A percentile compares a stretch with the other conserved stretches of the same genome.
Evolutionary conservation across 805 yeast genomes (phyloP).

Genomic region (Pichia rugopelliculosa): DNA sequence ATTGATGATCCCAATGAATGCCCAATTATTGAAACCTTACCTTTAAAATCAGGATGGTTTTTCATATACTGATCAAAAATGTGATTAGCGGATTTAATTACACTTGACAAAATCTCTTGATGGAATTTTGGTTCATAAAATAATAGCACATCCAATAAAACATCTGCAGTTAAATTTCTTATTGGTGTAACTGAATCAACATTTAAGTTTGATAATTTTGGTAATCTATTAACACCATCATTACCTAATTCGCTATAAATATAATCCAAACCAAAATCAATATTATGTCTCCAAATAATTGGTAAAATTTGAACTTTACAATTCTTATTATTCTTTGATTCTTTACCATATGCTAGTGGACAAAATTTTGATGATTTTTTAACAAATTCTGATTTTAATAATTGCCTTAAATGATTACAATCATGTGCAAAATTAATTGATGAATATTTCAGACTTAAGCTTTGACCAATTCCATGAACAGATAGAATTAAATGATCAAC

Average conservation of each 20-base stretch:
- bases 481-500: conserved; percentile 64
- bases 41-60: conserved; percentile 66
- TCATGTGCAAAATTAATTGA: conserved; percentile 84
- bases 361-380: conserved; percentile 34
- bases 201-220: conserved; percentile 64
- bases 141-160: conserved; percentile 72
- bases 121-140: conserved; percentile 68
- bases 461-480: conserved; percentile 93
- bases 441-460: conserved; percentile 68
- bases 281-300: conserved; percentile 81
- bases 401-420: conserved; percentile 54
- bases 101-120: conserved; percentile 53
- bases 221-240: conserved; percentile 39
- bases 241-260: conserved; percentile 30
- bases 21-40: conserved; percentile 76
- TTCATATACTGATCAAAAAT: conserved; percentile 52
- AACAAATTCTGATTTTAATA: conserved; percentile 44
- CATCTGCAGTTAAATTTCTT: conserved; percentile 77
- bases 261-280: conserved; percentile 49
- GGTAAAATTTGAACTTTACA: conserved; percentile 80
- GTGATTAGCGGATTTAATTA: conserved; percentile 54
- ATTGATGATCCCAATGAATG: conserved; percentile 92
- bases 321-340: conserved; percentile 30
- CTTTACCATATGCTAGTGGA: conserved; percentile 29
- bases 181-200: conserved; percentile 71